Base-by-base conservation (phyloP, 2,329 filamentous ascomycete genomes). In the Harringtonia lauricola region DNA sequence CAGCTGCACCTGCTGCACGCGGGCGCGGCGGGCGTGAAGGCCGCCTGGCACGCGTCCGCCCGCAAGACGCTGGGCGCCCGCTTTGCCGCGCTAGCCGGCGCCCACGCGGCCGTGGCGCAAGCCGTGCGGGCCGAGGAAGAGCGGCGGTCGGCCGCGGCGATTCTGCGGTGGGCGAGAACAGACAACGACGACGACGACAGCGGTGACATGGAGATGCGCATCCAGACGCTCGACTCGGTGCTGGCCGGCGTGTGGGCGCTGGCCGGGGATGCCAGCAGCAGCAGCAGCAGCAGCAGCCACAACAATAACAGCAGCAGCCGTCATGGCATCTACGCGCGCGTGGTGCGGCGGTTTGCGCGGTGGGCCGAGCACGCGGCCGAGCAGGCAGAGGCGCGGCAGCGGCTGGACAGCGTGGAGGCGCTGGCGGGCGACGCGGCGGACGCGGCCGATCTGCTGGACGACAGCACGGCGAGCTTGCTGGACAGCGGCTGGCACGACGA, bases 1-100 rank as follows among this genome's bases (percentile, higher is more conserved):
- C 79, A 83, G 53, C 64, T 84, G 8, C 76, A 81, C 39, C 62
- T 84, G 8, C 57, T 85, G 19, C 79, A 83, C 57, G 70, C 72
- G 49, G 70, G 71, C 42, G 70, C 73, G 4, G 59, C 58, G 2
- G 48, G 29, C 17, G 37, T 56, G 3, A 55, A 65, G 2, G 53
- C 56, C 4, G 61, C 68, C 43, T 84, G 79, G 76, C 68, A 70
- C 47, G 67, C 61, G 2, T 79, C 73, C 52, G 80, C 80, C 2
- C 65, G 66, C 45, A 46, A 51, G 7, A 66, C 64, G 41, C 63
- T 82, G 3, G 37, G 26, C 0, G 50, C 41, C 2, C 65, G 68
- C 15, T 79, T 79, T 52, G 55, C 52, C 2, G 50, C 49, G 10
- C 52, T 74, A 13, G 59, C 57, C 1, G 48, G 41, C 9, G 60